phyloP scores from a whole-genome alignment of 1,139 yeast species.

The Lodderomyces theae region DNA sequence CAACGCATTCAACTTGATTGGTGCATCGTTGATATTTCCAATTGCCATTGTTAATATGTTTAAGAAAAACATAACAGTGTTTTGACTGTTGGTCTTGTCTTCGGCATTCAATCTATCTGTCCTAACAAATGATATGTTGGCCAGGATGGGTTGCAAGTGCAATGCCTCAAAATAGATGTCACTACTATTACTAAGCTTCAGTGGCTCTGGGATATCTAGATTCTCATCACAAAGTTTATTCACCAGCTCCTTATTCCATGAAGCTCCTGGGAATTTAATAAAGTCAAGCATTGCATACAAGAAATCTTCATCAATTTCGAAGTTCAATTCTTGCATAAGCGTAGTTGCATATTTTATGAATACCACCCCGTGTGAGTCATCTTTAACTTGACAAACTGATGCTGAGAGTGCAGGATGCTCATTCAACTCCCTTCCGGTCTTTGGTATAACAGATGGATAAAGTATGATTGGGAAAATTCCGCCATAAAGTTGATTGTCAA shows the following conservation, averaged over 20 bases:
- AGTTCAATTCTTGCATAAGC: constrained; percentile 82
- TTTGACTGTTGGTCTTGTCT: constrained; percentile 56
- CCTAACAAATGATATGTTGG: constrained; percentile 87
- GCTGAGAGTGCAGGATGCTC: constrained; percentile 90
- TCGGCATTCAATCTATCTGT: constrained; percentile 74
- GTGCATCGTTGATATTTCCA: constrained; percentile 97
- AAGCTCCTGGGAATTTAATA: constrained; percentile 66
- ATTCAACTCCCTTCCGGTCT: constrained; percentile 78
- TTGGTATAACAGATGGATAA: constrained; percentile 91
- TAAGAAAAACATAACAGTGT: constrained; percentile 69
- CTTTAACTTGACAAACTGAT: constrained; percentile 79
- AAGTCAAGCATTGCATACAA: constrained; percentile 80
- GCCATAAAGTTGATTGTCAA: constrained; percentile 89
- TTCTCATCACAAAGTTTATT: constrained; percentile 63
- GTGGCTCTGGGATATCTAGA: constrained; percentile 70
- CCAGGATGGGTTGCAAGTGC: constrained; percentile 86
- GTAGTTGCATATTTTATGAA: constrained; percentile 90
- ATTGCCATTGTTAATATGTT: constrained; percentile 94
- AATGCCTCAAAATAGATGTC: constrained; percentile 91
- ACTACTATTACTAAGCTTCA: constrained; percentile 52
- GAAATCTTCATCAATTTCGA: constrained; percentile 94
- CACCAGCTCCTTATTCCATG: constrained; percentile 53
- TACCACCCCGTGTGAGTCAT: constrained; percentile 83
- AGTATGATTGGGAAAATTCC: constrained; percentile 84
- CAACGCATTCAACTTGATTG: constrained; percentile 83